A percentile compares a stretch with the other conserved stretches of the same genome.
phyloP scores from a whole-genome alignment of 179 eudicot species.

The Spinacia oleracea region DNA sequence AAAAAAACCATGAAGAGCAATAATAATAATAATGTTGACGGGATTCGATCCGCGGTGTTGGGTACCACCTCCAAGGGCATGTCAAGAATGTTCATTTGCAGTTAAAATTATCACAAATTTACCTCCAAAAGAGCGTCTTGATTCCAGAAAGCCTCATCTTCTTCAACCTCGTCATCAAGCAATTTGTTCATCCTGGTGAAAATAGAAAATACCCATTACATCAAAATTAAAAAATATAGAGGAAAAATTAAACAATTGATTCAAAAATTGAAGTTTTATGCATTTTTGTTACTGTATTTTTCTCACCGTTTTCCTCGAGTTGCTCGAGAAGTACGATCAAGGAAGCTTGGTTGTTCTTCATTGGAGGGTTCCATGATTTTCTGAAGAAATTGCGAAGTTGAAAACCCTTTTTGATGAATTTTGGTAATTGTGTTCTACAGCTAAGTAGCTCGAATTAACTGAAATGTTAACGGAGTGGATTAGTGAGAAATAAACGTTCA shows the following conservation, averaged over 20 bases:
- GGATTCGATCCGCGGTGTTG: background rate
- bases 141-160: constrained; percentile 95
- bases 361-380: constrained; percentile 45
- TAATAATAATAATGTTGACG: background rate
- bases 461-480: no score
- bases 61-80: background rate
- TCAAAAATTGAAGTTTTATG: background rate
- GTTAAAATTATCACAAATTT: background rate
- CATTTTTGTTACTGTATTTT: background rate
- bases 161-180: constrained; percentile 91
- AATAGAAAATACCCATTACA: constrained; percentile 12
- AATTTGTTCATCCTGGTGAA: constrained; percentile 75
- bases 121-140: constrained; percentile 97
- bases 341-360: constrained; percentile 50
- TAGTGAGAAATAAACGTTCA: no score
- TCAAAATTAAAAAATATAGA: constrained; percentile 4
- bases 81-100: background rate
- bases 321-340: constrained; percentile 74
- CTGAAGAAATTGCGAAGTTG: background rate
- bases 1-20: background rate
- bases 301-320: constrained; percentile 89
- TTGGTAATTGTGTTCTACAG: background rate
- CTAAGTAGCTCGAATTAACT: no score
- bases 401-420: background rate
- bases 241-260: background rate